phyloP scores from a whole-genome alignment of 306 rosid genomes.

The Boehmeria nivea region DNA sequence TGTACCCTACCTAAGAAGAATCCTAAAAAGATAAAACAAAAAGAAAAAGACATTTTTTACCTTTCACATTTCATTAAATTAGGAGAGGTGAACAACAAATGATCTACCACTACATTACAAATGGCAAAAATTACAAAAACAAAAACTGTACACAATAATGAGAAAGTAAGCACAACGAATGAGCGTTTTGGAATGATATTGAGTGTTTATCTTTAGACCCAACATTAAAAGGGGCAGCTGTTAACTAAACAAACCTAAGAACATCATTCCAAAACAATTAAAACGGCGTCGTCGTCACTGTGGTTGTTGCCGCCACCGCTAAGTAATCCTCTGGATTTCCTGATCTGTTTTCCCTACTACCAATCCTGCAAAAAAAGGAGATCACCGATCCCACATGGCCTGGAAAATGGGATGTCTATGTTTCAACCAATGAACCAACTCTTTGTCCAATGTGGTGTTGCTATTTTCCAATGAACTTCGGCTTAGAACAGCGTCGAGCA shows the following conservation, averaged over 20 bases:
- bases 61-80: slow-evolving; percentile 28
- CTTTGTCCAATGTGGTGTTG: slow-evolving; percentile 58
- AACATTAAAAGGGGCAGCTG: slow-evolving; percentile 47
- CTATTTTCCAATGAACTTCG: slow-evolving; percentile 45
- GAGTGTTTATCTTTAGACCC: slow-evolving; percentile 21
- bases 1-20: too few species aligned
- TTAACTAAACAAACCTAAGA: slow-evolving; percentile 23
- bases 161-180: slow-evolving; percentile 33
- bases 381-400: slow-evolving; percentile 77
- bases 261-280: slow-evolving; percentile 43
- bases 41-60: background rate
- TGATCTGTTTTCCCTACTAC: slow-evolving; percentile 29
- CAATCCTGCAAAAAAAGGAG: slow-evolving; percentile 27
- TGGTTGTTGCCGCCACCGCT: slow-evolving; percentile 16
- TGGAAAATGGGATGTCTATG: slow-evolving; percentile 78
- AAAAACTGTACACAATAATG: slow-evolving; percentile 81
- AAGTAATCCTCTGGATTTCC: slow-evolving; percentile 15
- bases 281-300: background rate
- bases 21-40: too few species aligned
- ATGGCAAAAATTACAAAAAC: slow-evolving; percentile 46
- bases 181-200: slow-evolving; percentile 37
- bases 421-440: slow-evolving; percentile 93
- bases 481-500: slow-evolving; percentile 70
- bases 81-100: slow-evolving; percentile 37
- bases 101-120: slow-evolving; percentile 46